Base-by-base conservation (phyloP, 1,284 basidiomycete species). In the Boletus smithii region DNA sequence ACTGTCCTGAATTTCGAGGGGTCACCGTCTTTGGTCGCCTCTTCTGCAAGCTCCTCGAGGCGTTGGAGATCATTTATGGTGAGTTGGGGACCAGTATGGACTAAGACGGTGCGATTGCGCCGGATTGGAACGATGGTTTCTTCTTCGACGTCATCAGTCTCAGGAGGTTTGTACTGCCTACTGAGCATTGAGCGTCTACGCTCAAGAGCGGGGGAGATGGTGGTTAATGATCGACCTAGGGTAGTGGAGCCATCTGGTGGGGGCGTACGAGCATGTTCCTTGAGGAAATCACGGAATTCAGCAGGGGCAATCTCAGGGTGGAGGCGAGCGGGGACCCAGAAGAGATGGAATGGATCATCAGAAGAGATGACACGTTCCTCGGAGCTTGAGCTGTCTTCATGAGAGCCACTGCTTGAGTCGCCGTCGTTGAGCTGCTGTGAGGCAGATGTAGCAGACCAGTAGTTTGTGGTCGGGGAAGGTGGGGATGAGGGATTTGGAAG, bases 291-390 rank as follows among this genome's bases (percentile, higher is more conserved):
- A 50, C 92, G 85, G 69, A 99, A 99, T 69, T 98, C 93, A 43
- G 85, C 85, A 9, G 97, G 97, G 1, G 95, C 95, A 63, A 99
- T 90, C 73, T 99, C 95, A 17, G 95, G 97, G 65, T 99, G 95
- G 18, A 97, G 75, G 47, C 88, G 83, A 13, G 95, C 95, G 32
- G 95, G 95, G 14, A 99, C 92, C 95, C 95, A 99, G 74, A 97
- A 98, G 51, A 97, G 81, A 68, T 91, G 85, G 60, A 83, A 81
- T 8, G 86, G 85, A 70, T 91, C 88, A 59, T 87, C 83, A 42
- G 72, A 63, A 37, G 69, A 60, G 29, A 39, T 8, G 13, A 33
- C 53, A 58, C 64, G 58, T 52, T 68, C 55, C 57, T 65, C 62
- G 45, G 60, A 59, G 59, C 67, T 57, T 50, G 69, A 70, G 56